Base-by-base conservation (phyloP, 1,139 yeast species). In the Diutina catenulata region DNA sequence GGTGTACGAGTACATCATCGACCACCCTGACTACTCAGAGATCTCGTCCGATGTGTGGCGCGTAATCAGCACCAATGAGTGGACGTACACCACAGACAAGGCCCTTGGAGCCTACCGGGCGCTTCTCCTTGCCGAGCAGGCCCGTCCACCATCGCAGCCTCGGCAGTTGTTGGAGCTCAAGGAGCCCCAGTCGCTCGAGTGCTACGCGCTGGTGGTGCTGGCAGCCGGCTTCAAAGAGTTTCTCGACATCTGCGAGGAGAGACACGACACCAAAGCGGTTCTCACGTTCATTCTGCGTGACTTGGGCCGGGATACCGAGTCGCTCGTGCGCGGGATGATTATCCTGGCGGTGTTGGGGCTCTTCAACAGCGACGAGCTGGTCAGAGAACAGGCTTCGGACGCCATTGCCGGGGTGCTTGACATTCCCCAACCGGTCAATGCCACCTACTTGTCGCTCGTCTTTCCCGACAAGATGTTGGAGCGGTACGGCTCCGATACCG, bases 161-260 rank as follows among this genome's bases (percentile, higher is more conserved):
- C n/a, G n/a, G n/a, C n/a, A n/a, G n/a, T n/a, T n/a, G n/a, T n/a
- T n/a, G n/a, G n/a, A n/a, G n/a, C 5, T 14, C 6, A 4, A 8
- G 19, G 10, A 9, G 28, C 6, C 28, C 16, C 5, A 16, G 15
- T 5, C 28, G 14, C 28, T 31, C 21, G 15, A 7, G 4, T 19
- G 35, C 14, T 31, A 26, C 25, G 35, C 35, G 8, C 35, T 31
- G 35, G 21, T 14, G 18, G 35, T 31, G 11, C 14, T 7, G 5
- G 5, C n/a, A 3, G 24, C 6, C n/a, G 24, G 21, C n/a, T 31
- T 11, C 13, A 11, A n/a, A 13, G 10, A 6, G 14, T 31, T 31
- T 21, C 35, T 31, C 9, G 35, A 31, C 22, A 8, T 9, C 6
- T 31, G 35, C 14, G 35, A 31, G 13, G 11, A 5, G 5, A 14